These are phyloP conservation scores for Linderina pennispora DNA, from an alignment of 192 early-diverging fungal genomes.

Conservation along the genomic window DNA sequence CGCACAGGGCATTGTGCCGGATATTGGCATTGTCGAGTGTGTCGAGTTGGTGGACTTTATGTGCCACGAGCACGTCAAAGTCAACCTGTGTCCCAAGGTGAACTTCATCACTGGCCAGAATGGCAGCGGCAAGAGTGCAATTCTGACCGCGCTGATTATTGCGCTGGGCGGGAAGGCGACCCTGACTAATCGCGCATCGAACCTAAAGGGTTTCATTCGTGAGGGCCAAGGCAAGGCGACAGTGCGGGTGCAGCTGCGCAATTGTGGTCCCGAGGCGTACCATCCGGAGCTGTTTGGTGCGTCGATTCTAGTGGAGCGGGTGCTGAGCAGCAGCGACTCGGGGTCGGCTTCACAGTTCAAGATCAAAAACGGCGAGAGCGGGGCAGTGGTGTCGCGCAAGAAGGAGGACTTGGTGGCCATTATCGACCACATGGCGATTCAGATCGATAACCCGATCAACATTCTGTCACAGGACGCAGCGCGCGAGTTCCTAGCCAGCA, in stretches of 20 bases:
- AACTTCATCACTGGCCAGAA: constrained; percentile 98
- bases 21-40: constrained; percentile 71
- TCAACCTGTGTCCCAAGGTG: constrained; percentile 77
- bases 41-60: constrained; percentile 90
- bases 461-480: constrained; percentile 93
- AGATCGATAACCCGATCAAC: constrained; percentile 91
- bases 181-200: constrained; percentile 78
- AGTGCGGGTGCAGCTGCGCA: constrained; percentile 70
- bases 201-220: constrained; percentile 71
- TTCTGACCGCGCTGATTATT: constrained; percentile 84
- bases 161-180: constrained; percentile 89
- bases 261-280: constrained; percentile 81
- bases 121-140: constrained; percentile 96
- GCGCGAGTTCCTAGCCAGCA: constrained; percentile 78
- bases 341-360: constrained; percentile 60
- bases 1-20: constrained; percentile 19
- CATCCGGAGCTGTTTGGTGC: constrained; percentile 75
- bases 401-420: constrained; percentile 80
- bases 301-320: constrained; percentile 76
- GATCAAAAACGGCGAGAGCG: constrained; percentile 59
- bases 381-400: constrained; percentile 63
- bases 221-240: constrained; percentile 64
- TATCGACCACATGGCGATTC: constrained; percentile 83
- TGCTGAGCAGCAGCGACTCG: constrained; percentile 47
- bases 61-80: constrained; percentile 81